Conservation (phyloP, 805 yeast species). For the Myxozyma neotropica region DNA sequence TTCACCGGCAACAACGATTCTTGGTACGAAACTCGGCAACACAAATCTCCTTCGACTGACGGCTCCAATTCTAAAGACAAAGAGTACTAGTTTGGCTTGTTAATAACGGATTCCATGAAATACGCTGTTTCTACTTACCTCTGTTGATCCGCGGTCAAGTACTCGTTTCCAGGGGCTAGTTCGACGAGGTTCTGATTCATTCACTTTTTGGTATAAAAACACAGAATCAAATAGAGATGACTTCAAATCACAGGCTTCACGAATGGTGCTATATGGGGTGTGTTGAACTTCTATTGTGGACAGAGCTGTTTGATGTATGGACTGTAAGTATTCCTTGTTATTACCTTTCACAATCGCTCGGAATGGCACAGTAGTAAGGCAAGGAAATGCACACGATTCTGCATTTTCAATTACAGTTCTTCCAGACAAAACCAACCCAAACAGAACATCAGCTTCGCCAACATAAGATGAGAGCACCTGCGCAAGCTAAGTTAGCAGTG, state of each 20-base stretch:
- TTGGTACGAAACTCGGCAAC: neutral
- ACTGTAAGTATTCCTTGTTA: constrained; percentile 15
- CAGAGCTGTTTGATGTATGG: constrained; percentile 3
- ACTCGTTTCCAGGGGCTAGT: constrained; percentile 8
- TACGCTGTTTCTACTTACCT: constrained; percentile 10
- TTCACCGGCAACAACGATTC: constrained; percentile 12
- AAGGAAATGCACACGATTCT: constrained; percentile 26
- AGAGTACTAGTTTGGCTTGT: constrained; percentile 1
- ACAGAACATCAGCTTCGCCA: constrained; percentile 27
- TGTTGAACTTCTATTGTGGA: constrained; percentile 24
- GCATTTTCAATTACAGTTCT: constrained; percentile 16
- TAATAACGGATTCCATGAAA: no score
- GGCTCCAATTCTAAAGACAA: constrained; percentile 31
- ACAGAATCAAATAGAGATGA: constrained; percentile 30
- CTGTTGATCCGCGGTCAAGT: constrained; percentile 19
- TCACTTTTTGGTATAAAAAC: constrained; percentile 27
- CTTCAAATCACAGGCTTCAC: neutral
- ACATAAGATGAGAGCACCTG: constrained; percentile 23
- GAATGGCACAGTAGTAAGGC: constrained; percentile 33
- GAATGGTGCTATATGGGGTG: constrained; percentile 24
- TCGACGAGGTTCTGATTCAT: neutral
- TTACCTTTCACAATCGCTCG: constrained; percentile 23
- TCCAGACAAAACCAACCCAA: constrained; percentile 35
- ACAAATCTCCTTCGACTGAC: neutral
- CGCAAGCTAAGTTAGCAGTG: neutral